These are phyloP conservation scores for Pleurostoma richardsiae DNA, from an alignment of 2,329 filamentous ascomycete species.

Conservation along the genomic window DNA sequence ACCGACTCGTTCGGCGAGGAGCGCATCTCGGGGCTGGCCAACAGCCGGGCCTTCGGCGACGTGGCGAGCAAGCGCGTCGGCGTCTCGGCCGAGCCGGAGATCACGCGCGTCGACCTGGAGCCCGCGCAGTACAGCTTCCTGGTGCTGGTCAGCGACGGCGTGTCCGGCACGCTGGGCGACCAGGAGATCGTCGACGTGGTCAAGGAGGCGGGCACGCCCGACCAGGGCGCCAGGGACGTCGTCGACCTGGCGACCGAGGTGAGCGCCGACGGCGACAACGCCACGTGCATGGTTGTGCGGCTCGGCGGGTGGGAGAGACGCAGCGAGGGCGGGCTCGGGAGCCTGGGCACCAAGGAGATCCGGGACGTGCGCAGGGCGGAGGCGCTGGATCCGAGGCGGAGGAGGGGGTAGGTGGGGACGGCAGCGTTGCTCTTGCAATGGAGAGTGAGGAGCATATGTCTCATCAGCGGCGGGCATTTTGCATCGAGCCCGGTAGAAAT, in stretches of 20 bases:
- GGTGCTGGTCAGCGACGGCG: slow-evolving; percentile 82
- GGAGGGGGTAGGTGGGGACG: slow-evolving; percentile 36
- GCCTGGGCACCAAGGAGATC: slow-evolving; percentile 86
- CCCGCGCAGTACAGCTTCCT: slow-evolving; percentile 87
- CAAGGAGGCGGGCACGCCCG: slow-evolving; percentile 89
- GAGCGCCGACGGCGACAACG: slow-evolving; percentile 60
- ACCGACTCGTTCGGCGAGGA: slow-evolving; percentile 98
- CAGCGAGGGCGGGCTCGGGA: slow-evolving; percentile 81
- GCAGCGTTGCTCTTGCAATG: too few relatives aligned
- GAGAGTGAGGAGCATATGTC: too few relatives aligned
- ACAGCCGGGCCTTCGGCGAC: slow-evolving; percentile 91
- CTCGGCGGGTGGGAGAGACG: slow-evolving; percentile 67
- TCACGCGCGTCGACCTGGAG: slow-evolving; percentile 70
- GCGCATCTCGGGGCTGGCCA: slow-evolving; percentile 87
- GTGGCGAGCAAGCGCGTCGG: slow-evolving; percentile 88
- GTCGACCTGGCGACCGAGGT: slow-evolving; percentile 89
- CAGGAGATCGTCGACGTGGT: slow-evolving; percentile 96
- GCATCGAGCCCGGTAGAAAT: too few relatives aligned
- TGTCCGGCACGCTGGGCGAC: slow-evolving; percentile 79
- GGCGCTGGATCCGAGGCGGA: slow-evolving; percentile 73
- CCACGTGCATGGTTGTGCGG: slow-evolving; percentile 62
- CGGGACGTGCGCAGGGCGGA: slow-evolving; percentile 78
- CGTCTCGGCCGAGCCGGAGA: slow-evolving; percentile 89
- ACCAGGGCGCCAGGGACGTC: slow-evolving; percentile 73
- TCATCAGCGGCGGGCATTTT: too few relatives aligned